Base-by-base conservation (phyloP, 1,284 basidiomycete species). In the Leccinum griseonigrum region DNA sequence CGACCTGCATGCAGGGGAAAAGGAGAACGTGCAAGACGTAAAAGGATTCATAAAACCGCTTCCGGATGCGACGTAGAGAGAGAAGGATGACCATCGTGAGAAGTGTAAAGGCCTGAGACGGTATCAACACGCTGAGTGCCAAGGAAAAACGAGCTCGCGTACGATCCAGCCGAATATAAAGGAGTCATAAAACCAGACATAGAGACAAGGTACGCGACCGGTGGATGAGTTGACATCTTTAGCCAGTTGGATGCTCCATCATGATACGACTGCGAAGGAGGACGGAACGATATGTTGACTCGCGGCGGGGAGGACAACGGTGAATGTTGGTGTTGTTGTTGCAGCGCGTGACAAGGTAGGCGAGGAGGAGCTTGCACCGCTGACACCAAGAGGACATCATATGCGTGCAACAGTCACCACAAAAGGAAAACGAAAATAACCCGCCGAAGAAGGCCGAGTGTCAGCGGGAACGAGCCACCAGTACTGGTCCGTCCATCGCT, bases 81-180 rank as follows among this genome's bases (percentile, higher is more conserved):
- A 88, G 73, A 38, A 86, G 68, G 64, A 88, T 84, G 59, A 95
- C 77, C 9, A 87, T 71, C 0, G 89, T 92, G 71, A 95, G 81
- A 50, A 85, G 77, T n/a, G 77, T 78, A 73, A 90, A 94, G 0
- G 88, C 87, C 88, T 89, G 63, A 55, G 5, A 29, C 40, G n/a
- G 9, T 18, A 61, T 75, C 28, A 68, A 63, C 61, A 61, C 60
- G 28, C 26, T 60, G 40, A 50, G 26, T 6, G 58, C 10, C 43
- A 66, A 54, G 38, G 29, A 56, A 62, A 51, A 22, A 59, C 31
- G 2, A 52, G 55, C 14, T 29, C 55, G 79, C 88, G 68, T 71
- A 90, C 91, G 34, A 84, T 81, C 78, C 87, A 87, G 11, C 88
- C 93, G 69, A 81, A 92, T 57, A 90, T 79, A 71, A 95, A 95